A percentile compares a stretch with the other conserved stretches of the same genome.
phyloP scores from a whole-genome alignment of 306 rosid genomes.

The Luffa acutangula region DNA sequence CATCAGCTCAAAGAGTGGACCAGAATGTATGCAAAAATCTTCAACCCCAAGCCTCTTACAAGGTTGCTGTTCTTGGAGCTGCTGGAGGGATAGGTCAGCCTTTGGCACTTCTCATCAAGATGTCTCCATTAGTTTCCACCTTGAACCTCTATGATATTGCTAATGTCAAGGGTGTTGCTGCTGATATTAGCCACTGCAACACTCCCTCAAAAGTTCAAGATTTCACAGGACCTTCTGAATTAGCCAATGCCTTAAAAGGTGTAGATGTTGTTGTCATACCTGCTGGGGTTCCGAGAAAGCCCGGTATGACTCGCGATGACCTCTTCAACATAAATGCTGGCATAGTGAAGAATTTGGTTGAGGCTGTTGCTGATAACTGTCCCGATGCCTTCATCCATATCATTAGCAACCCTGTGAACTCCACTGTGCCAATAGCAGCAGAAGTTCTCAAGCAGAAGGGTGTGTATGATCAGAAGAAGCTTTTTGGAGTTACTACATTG shows the following conservation, averaged over 20 bases:
- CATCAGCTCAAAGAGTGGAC: conserved; percentile 40
- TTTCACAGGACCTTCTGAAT: conserved; percentile 76
- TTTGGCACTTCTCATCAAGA: conserved; percentile 78
- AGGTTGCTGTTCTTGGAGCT: conserved; percentile 92
- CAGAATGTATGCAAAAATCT: conserved; percentile 17
- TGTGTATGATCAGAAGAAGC: conserved; percentile 87
- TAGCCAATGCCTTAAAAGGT: conserved; percentile 52
- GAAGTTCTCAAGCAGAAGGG: conserved; percentile 81
- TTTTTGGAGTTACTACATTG: conserved; percentile 87
- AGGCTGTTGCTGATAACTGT: conserved; percentile 88
- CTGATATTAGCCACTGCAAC: conserved; percentile 95
- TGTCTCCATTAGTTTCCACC: conserved; percentile 84
- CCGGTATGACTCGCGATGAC: conserved; percentile 98
- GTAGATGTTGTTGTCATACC: conserved; percentile 88
- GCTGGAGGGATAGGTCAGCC: conserved; percentile 98
- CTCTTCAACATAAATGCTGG: conserved; percentile 95
- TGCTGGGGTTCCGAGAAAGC: conserved; percentile 97
- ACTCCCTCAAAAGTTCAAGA: conserved; percentile 79
- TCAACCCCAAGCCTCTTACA: conserved; percentile 78
- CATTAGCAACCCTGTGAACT: conserved; percentile 93
- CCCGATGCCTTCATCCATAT: conserved; percentile 85
- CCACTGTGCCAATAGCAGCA: conserved; percentile 89
- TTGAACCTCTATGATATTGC: conserved; percentile 89
- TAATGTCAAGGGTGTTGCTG: conserved; percentile 94
- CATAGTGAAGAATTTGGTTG: conserved; percentile 68